phyloP scores from a whole-genome alignment of 106 monocot species.

The Cymbidium sinense region DNA sequence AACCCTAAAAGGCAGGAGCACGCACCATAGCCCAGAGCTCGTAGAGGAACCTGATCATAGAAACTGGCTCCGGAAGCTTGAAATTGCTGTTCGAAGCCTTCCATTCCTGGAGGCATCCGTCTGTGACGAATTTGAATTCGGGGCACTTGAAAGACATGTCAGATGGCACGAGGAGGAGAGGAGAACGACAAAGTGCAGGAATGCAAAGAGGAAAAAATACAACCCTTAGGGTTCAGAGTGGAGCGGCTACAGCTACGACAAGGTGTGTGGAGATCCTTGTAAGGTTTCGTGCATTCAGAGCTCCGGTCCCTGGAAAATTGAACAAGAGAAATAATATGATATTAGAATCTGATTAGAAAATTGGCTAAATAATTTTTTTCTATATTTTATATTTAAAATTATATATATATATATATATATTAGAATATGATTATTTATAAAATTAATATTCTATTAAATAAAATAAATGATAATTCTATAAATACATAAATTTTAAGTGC shows the following conservation, averaged over 20 bases:
- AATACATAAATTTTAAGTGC: too few relatives aligned
- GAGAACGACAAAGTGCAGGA: not conserved
- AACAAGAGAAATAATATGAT: too few relatives aligned
- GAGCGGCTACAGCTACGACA: not conserved
- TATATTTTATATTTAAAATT: too few relatives aligned
- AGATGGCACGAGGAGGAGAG: slow-evolving; percentile 7
- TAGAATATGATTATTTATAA: too few relatives aligned
- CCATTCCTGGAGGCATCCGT: slow-evolving; percentile 54
- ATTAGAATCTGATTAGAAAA: too few relatives aligned
- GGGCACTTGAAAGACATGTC: slow-evolving; percentile 33
- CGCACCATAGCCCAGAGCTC: slow-evolving; percentile 82
- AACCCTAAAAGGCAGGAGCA: slow-evolving; percentile 2
- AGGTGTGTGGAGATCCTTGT: too few relatives aligned
- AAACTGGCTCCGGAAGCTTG: slow-evolving; percentile 47
- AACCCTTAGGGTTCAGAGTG: not conserved
- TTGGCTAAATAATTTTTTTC: too few relatives aligned
- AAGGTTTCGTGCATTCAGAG: too few relatives aligned
- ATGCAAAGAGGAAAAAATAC: not conserved
- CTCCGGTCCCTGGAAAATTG: too few relatives aligned
- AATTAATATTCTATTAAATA: too few relatives aligned
- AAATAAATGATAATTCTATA: too few relatives aligned
- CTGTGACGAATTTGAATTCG: slow-evolving; percentile 60
- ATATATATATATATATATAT: too few relatives aligned
- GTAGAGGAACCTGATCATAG: slow-evolving; percentile 64
- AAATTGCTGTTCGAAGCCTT: slow-evolving; percentile 32